Percentiles rank a stretch among this genome's conserved stretches.
These are phyloP conservation scores for Exophiala mesophila DNA, from an alignment of 2,329 filamentous ascomycete species.

Conservation along the genomic window DNA sequence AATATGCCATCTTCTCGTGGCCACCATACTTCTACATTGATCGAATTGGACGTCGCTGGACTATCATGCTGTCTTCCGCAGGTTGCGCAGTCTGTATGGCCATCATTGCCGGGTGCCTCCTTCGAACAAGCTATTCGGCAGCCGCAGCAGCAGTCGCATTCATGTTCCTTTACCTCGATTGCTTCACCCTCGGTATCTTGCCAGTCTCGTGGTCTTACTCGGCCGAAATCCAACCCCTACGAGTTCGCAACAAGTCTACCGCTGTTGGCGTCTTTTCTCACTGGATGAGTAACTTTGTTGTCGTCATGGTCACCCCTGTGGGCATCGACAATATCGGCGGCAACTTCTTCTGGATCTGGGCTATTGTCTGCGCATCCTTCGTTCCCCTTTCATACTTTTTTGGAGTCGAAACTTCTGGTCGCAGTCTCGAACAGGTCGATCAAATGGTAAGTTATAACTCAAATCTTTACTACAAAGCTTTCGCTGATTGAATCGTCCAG, in stretches of 20 bases:
- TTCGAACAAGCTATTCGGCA: conserved; percentile 22
- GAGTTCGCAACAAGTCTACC: neutral
- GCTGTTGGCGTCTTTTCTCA: conserved; percentile 1
- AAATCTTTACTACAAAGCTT: neutral
- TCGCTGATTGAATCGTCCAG: neutral
- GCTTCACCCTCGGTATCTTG: conserved; percentile 29
- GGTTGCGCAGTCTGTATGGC: conserved; percentile 42
- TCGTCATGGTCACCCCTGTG: conserved; percentile 2
- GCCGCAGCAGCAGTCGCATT: conserved; percentile 34
- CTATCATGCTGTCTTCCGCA: conserved; percentile 37
- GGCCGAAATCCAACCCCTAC: conserved; percentile 27
- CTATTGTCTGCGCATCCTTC: conserved; percentile 1
- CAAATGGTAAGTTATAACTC: neutral
- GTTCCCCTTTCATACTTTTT: conserved; percentile 3
- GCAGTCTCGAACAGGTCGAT: conserved; percentile 4
- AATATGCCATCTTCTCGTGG: conserved; percentile 43
- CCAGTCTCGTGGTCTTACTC: conserved; percentile 33
- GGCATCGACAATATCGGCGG: conserved; percentile 5
- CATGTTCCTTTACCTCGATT: conserved; percentile 30
- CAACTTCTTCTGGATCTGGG: conserved; percentile 5
- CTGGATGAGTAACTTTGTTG: conserved; percentile 2
- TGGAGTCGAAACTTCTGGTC: conserved; percentile 4
- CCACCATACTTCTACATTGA: conserved; percentile 47
- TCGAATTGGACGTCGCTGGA: conserved; percentile 38
- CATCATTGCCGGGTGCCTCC: conserved; percentile 32